phyloP scores from a whole-genome alignment of 1,139 yeast genomes.

The Sugiyamaella japonica region DNA sequence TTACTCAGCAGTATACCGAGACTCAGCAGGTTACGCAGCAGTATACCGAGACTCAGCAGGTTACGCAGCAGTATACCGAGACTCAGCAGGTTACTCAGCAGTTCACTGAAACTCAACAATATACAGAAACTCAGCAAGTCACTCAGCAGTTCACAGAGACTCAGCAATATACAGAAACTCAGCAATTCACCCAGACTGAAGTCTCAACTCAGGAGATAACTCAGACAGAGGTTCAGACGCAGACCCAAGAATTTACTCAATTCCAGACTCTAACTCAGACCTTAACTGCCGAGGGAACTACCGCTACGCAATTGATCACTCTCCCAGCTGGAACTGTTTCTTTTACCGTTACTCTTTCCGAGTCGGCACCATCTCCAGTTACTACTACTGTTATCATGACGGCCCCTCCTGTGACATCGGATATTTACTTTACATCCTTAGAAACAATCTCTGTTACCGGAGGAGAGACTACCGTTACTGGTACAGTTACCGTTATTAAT shows the following conservation, averaged over 20 bases:
- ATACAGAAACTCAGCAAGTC: background rate
- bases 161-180: background rate
- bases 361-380: slow-evolving; percentile 15
- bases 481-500: slow-evolving; percentile 17
- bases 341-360: slow-evolving; percentile 18
- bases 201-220: slow-evolving; percentile 2
- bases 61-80: background rate
- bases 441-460: slow-evolving; percentile 19
- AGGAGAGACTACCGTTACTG: slow-evolving; percentile 20
- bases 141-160: slow-evolving; percentile 1
- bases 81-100: slow-evolving; percentile 1
- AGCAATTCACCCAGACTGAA: slow-evolving; percentile 2
- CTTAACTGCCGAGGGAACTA: slow-evolving; percentile 5
- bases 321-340: slow-evolving; percentile 15
- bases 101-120: background rate
- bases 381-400: slow-evolving; percentile 21
- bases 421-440: slow-evolving; percentile 6
- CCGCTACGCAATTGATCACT: slow-evolving; percentile 12
- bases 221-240: slow-evolving; percentile 1
- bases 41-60: background rate
- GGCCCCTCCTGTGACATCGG: slow-evolving; percentile 18
- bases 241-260: slow-evolving; percentile 12
- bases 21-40: slow-evolving; percentile 1
- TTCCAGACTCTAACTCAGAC: slow-evolving; percentile 15
- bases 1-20: slow-evolving; percentile 11